Conservation (phyloP, 148 eudicot species). For the Rhododendron simsii region DNA sequence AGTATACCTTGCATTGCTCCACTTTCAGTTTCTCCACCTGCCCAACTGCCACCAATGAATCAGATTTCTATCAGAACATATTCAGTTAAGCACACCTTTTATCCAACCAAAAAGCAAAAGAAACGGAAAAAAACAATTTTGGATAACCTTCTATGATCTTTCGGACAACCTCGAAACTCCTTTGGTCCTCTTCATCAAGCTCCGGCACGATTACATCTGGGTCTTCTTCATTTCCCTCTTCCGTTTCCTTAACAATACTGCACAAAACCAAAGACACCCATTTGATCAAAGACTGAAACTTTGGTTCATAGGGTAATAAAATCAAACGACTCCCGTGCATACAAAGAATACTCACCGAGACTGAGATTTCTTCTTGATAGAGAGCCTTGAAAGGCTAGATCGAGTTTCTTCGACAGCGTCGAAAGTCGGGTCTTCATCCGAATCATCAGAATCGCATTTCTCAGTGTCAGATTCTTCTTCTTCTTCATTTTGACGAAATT, state of each 20-base stretch:
- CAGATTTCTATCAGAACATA: background rate
- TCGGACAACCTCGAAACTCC: slow-evolving; percentile 41
- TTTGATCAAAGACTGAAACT: background rate
- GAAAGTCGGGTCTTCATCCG: slow-evolving; percentile 50
- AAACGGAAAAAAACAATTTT: background rate
- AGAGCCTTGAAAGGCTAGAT: slow-evolving; percentile 28
- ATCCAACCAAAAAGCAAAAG: background rate
- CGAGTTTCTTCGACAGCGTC: slow-evolving; percentile 26
- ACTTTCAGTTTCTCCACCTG: slow-evolving; percentile 65
- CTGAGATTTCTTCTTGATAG: slow-evolving; percentile 22
- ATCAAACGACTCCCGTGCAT: background rate
- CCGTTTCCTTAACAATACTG: slow-evolving; percentile 14
- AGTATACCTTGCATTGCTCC: slow-evolving; percentile 76
- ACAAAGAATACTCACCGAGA: slow-evolving; percentile 19
- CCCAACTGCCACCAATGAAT: slow-evolving; percentile 41
- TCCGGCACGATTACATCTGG: slow-evolving; percentile 27
- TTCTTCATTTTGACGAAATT: background rate
- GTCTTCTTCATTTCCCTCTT: slow-evolving; percentile 19
- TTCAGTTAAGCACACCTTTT: background rate
- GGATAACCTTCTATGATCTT: slow-evolving; percentile 45
- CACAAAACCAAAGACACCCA: background rate
- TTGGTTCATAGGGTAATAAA: background rate
- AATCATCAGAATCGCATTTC: slow-evolving; percentile 43
- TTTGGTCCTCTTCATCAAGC: slow-evolving; percentile 38
- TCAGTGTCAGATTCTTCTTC: slow-evolving; percentile 24